Evolutionary conservation across 1,139 yeast genomes (phyloP).

Genomic region (Blastobotrys capitulatus): DNA sequence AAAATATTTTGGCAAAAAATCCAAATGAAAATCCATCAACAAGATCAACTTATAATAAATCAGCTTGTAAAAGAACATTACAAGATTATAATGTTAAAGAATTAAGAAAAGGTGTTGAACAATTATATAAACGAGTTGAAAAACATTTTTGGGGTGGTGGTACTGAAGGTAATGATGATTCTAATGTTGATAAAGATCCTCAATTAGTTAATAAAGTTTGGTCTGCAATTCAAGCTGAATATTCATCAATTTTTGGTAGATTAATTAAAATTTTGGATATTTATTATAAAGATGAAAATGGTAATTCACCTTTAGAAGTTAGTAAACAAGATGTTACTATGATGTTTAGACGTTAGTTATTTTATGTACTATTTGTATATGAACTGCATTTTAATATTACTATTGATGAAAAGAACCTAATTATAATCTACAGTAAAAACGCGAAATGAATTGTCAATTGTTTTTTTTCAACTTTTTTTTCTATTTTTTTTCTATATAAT

Average conservation of each 20-base stretch:
- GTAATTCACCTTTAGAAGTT: constrained; percentile 30
- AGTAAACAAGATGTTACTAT: constrained; percentile 41
- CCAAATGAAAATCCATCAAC: constrained; percentile 45
- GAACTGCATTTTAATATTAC: neutral
- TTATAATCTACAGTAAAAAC: too few species aligned
- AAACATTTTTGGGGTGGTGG: constrained; percentile 47
- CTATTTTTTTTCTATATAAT: neutral
- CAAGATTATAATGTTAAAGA: constrained; percentile 55
- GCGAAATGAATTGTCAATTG: too few species aligned
- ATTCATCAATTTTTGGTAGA: constrained; percentile 40
- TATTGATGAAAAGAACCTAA: too few species aligned
- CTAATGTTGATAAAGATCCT: constrained; percentile 36
- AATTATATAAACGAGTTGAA: constrained; percentile 52
- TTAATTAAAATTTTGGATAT: constrained; percentile 39
- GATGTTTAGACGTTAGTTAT: constrained; percentile 29
- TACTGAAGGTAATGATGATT: constrained; percentile 30
- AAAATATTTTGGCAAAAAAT: constrained; percentile 42
- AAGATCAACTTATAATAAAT: constrained; percentile 59
- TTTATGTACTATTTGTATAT: neutral
- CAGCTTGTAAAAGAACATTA: constrained; percentile 53
- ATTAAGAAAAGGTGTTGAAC: constrained; percentile 49
- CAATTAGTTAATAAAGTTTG: constrained; percentile 44
- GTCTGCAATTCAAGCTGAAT: constrained; percentile 48
- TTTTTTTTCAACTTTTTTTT: too few species aligned
- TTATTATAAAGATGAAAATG: constrained; percentile 39